Conservation (phyloP, 176 grass and related monocot species). For the Thalia dealbata region DNA sequence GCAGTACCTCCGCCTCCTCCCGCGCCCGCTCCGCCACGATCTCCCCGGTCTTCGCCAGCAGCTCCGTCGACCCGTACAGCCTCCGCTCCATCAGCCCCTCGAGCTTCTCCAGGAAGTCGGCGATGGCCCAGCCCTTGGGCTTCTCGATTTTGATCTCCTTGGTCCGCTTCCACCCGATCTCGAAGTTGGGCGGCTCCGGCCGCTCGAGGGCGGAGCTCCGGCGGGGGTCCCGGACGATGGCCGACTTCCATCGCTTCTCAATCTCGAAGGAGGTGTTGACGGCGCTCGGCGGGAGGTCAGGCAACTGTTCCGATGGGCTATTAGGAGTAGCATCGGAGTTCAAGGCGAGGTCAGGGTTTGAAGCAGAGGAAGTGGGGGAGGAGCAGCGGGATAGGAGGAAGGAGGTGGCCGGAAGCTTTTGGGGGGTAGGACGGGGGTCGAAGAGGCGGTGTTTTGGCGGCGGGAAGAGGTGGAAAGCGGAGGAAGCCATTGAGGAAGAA, state of each 20-base stretch:
- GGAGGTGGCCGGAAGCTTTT: constrained; percentile 14
- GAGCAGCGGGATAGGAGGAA: constrained; percentile 29
- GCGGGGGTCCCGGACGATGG: constrained; percentile 26
- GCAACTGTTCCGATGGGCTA: constrained; percentile 15
- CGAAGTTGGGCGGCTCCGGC: constrained; percentile 63
- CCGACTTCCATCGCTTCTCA: constrained; percentile 36
- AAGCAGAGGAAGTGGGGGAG: constrained; percentile 13
- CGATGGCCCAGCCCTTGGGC: constrained; percentile 70
- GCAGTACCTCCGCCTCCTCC: constrained; percentile 64
- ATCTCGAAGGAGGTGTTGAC: constrained; percentile 48
- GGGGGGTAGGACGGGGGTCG: constrained; percentile 1
- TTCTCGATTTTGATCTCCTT: constrained; percentile 61
- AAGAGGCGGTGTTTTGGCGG: constrained; percentile 1
- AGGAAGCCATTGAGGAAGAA: constrained; percentile 37
- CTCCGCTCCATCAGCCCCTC: constrained; percentile 60
- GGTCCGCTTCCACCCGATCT: constrained; percentile 85
- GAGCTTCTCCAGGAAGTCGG: constrained; percentile 72
- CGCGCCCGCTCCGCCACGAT: constrained; percentile 61
- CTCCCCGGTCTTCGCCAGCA: constrained; percentile 50
- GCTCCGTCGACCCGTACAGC: constrained; percentile 32
- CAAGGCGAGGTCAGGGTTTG: background rate
- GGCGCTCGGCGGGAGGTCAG: constrained; percentile 34
- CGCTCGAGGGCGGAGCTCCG: constrained; percentile 32
- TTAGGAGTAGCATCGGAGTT: too few species aligned
- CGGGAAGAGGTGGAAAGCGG: constrained; percentile 22